Percentiles rank a stretch among this genome's conserved stretches.
Evolutionary conservation across 495 filamentous ascomycete genomes (phyloP).

Genomic region (Neurospora sp.): DNA sequence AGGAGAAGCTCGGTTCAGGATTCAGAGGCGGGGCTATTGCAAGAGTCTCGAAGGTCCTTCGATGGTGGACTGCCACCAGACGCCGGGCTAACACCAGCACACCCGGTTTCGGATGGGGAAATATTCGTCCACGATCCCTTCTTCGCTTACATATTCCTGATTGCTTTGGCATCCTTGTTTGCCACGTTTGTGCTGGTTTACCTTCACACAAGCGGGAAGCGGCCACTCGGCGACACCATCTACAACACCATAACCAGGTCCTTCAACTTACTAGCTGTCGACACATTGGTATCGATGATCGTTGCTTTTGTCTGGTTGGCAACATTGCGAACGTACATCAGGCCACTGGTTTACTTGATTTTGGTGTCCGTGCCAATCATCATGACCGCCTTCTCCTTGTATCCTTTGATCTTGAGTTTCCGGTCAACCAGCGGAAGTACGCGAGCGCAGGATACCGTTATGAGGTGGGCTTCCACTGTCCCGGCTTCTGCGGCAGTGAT

Average conservation of each 20-base stretch:
- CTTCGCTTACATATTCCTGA: slow-evolving; percentile 85
- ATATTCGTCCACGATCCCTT: slow-evolving; percentile 66
- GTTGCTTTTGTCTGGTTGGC: slow-evolving; percentile 89
- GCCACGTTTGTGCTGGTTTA: slow-evolving; percentile 80
- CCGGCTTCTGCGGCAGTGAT: slow-evolving; percentile 62
- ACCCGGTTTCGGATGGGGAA: slow-evolving; percentile 29
- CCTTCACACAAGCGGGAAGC: slow-evolving; percentile 65
- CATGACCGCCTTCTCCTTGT: slow-evolving; percentile 77
- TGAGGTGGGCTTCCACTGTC: slow-evolving; percentile 77
- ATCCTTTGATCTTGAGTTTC: slow-evolving; percentile 85
- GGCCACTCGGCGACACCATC: slow-evolving; percentile 68
- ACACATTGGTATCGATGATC: slow-evolving; percentile 80
- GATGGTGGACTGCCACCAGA: slow-evolving; percentile 6
- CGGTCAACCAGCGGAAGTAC: slow-evolving; percentile 57
- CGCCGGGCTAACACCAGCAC: slow-evolving; percentile 1
- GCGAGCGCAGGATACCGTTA: slow-evolving; percentile 72
- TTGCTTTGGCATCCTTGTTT: slow-evolving; percentile 71
- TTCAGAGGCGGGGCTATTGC: slow-evolving; percentile 16
- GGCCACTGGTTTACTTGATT: slow-evolving; percentile 65
- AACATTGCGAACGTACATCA: slow-evolving; percentile 73
- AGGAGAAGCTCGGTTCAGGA: slow-evolving; percentile 16
- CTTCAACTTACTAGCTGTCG: slow-evolving; percentile 77
- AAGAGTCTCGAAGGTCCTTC: slow-evolving; percentile 11
- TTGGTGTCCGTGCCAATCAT: slow-evolving; percentile 77
- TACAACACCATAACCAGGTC: slow-evolving; percentile 82